Evolutionary conservation across 768 basidiomycete genomes (phyloP).

Genomic region (Coprinellus micaceus): DNA sequence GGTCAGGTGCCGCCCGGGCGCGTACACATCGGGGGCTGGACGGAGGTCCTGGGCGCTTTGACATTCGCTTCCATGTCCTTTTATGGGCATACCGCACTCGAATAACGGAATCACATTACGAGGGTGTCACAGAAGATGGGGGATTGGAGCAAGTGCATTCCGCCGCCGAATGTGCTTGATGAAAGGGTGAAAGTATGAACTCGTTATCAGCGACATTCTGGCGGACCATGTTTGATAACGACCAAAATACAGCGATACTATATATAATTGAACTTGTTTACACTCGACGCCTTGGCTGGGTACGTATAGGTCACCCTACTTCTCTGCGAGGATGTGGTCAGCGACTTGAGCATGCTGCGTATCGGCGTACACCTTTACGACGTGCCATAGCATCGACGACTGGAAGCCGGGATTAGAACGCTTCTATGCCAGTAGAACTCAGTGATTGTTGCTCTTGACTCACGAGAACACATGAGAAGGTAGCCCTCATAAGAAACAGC

Average conservation of each 20-base stretch:
- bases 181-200: not conserved
- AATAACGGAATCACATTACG: slow-evolving; percentile 4
- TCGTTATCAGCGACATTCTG: slow-evolving; percentile 4
- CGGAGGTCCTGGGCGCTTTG: not conserved
- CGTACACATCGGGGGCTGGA: not conserved
- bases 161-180: slow-evolving; percentile 2
- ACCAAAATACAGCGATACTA: not conserved
- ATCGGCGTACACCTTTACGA: too few species aligned
- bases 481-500: too few species aligned
- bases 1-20: not conserved
- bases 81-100: not conserved
- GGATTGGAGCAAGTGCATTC: not conserved
- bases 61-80: not conserved
- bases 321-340: too few species aligned
- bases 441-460: too few species aligned
- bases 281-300: too few species aligned
- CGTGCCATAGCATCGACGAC: too few species aligned
- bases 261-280: not conserved
- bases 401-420: too few species aligned
- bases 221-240: not conserved
- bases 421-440: too few species aligned
- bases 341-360: too few species aligned
- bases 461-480: too few species aligned
- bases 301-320: not conserved
- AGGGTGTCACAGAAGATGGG: not conserved